phyloP scores from a whole-genome alignment of 1,284 basidiomycete species.

The Leccinum huronense region DNA sequence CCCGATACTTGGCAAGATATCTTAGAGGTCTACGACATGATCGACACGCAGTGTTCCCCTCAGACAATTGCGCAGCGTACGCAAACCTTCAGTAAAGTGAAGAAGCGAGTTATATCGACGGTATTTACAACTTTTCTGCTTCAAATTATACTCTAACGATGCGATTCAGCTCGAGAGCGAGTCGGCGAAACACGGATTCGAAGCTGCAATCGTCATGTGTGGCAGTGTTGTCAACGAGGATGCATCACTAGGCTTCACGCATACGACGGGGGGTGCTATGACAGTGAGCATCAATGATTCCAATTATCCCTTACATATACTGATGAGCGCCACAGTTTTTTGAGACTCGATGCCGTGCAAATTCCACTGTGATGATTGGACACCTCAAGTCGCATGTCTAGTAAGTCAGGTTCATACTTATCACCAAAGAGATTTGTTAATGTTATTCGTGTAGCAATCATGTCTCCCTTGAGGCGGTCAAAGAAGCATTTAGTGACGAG shows the following conservation, averaged over 20 bases:
- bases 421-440: not conserved
- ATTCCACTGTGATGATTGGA: not conserved
- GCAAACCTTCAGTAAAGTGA: not conserved
- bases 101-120: not conserved
- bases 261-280: not conserved
- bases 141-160: not conserved
- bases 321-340: constrained; percentile 2
- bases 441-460: not conserved
- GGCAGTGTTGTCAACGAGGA: constrained; percentile 16
- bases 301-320: not conserved
- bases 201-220: constrained; percentile 16
- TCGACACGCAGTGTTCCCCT: not conserved
- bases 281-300: not conserved
- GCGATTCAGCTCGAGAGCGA: not conserved
- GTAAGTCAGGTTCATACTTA: not conserved
- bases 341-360: not conserved
- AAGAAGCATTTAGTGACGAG: not conserved
- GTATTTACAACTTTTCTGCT: not conserved
- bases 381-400: constrained; percentile 8
- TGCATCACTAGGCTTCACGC: not conserved
- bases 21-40: not conserved
- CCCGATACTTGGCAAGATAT: constrained; percentile 1
- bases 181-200: constrained; percentile 7
- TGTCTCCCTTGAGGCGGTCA: constrained; percentile 2
- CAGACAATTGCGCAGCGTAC: not conserved